Percentiles rank a stretch among this genome's conserved stretches.
Conservation (phyloP, 345 rosid species). For the Brassica nigra region DNA sequence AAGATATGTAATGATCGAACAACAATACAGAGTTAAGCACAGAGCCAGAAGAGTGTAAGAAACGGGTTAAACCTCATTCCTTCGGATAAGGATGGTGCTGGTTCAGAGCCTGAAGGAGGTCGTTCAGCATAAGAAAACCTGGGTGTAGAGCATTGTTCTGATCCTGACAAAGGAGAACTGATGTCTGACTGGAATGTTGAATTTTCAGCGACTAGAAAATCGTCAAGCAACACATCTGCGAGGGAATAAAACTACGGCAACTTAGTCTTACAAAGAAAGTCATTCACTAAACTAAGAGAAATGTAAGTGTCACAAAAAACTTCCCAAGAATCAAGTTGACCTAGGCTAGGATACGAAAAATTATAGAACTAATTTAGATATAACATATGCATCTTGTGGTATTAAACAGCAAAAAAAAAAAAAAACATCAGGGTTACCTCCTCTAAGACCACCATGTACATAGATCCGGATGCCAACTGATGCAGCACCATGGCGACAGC, state of each 20-base stretch:
- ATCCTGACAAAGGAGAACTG: constrained; percentile 60
- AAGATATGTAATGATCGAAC: not conserved
- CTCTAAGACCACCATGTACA: constrained; percentile 91
- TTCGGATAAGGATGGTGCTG: constrained; percentile 48
- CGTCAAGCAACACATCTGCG: constrained; percentile 82
- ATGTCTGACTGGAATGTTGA: constrained; percentile 72
- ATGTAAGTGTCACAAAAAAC: not conserved
- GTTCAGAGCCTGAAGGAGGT: constrained; percentile 50
- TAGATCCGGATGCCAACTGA: constrained; percentile 89
- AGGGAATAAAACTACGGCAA: constrained; percentile 24
- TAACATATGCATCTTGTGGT: not conserved
- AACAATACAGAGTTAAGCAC: not conserved
- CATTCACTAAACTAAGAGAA: not conserved
- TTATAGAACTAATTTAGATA: not conserved
- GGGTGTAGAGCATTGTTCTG: constrained; percentile 61
- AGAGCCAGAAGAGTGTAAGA: constrained; percentile 24
- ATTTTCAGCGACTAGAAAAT: constrained; percentile 92
- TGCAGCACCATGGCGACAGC: constrained; percentile 97
- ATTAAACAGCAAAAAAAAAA: constrained; percentile 4
- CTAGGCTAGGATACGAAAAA: not conserved
- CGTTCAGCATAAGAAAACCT: constrained; percentile 52
- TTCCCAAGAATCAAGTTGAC: constrained; percentile 2
- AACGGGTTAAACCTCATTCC: constrained; percentile 58
- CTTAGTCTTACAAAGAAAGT: not conserved
- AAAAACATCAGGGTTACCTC: constrained; percentile 56